Evolutionary conservation across 805 yeast genomes (phyloP).

Genomic region (Lipomyces sp.): DNA sequence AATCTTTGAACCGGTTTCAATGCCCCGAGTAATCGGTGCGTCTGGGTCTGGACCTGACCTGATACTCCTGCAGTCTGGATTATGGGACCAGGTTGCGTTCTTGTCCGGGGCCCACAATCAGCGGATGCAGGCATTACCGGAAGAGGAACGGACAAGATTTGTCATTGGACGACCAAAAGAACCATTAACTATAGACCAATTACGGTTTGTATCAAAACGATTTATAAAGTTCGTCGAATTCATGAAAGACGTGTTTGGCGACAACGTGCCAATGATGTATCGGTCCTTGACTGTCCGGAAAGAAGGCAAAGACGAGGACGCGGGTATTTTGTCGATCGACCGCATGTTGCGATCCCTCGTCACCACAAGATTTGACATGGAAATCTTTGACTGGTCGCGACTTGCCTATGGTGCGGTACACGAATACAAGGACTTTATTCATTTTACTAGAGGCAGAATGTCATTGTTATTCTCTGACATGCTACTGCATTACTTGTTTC

Average conservation of each 20-base stretch:
- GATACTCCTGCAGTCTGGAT: constrained; percentile 16
- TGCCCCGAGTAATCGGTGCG: constrained; percentile 4
- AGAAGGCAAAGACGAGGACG: constrained; percentile 7
- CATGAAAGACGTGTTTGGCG: constrained; percentile 18
- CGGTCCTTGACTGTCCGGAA: constrained; percentile 16
- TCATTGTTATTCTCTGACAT: constrained; percentile 26
- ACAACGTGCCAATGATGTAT: constrained; percentile 29
- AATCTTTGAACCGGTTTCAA: constrained; percentile 3
- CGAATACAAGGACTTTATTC: constrained; percentile 18
- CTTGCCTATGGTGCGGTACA: constrained; percentile 12
- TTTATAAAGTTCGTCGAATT: constrained; percentile 14
- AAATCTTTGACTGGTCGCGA: constrained; percentile 26
- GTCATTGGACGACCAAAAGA: constrained; percentile 5
- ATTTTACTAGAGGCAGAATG: constrained; percentile 16
- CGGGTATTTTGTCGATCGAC: constrained; percentile 19
- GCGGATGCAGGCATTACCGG: background rate
- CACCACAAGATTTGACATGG: constrained; percentile 15
- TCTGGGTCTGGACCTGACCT: constrained; percentile 19
- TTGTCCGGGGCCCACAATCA: background rate
- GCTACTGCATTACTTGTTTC: constrained; percentile 29
- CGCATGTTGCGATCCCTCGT: constrained; percentile 24
- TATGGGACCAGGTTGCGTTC: constrained; percentile 27
- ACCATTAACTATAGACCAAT: background rate
- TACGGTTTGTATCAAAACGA: constrained; percentile 19
- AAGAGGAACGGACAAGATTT: background rate